Evolutionary conservation across 768 basidiomycete species (phyloP), one percentile per base, ranked within the genome.

Genomic region (Macrolepiota fuliginosa): DNA sequence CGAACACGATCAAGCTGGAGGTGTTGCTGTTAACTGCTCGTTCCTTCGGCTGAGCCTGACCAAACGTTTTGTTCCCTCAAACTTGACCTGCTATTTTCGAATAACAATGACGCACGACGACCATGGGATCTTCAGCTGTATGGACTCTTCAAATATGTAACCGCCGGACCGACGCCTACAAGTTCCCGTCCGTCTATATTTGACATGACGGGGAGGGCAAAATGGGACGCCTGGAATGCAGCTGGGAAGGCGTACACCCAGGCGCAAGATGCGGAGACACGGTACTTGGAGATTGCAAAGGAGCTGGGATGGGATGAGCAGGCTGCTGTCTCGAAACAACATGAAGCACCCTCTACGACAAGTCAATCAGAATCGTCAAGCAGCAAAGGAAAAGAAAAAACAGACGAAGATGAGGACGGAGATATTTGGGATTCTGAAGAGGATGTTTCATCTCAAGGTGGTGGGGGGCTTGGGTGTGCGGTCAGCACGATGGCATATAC

Each of bases 221-320:
- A 94, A 70, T 94, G 92, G 92, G 91, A 94, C 70, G 90, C 91
- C 2, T 94, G 92, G 92, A 79, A 68, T 52, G 67, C 74, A 12
- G 72, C 78, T 11, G 83, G 81, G 6, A 80, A 82, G 66, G 76
- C 71, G 15, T 89, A 86, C 63, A 70, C 70, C 15, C 72, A 69
- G n/a, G 67, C 66, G 2, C 64, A 65, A 13, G 82, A 83, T 32
- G 89, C 82, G 15, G 88, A 92, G 73, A 66, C 64, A 46, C 77
- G 85, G 69, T 94, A 94, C 70, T 71, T 91, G 61, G 83, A 83
- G 22, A 80, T 92, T 55, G 92, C 91, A 19, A 77, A 71, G 50
- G 81, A 73, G 64, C 74, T 92, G 22, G 92, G 92, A 24, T 94
- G 92, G 92, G 78, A 82, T 64, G 64, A 67, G 15, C 17, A 7